phyloP scores from a whole-genome alignment of 1,284 basidiomycete genomes.

The Ceratobasidium sp. region DNA sequence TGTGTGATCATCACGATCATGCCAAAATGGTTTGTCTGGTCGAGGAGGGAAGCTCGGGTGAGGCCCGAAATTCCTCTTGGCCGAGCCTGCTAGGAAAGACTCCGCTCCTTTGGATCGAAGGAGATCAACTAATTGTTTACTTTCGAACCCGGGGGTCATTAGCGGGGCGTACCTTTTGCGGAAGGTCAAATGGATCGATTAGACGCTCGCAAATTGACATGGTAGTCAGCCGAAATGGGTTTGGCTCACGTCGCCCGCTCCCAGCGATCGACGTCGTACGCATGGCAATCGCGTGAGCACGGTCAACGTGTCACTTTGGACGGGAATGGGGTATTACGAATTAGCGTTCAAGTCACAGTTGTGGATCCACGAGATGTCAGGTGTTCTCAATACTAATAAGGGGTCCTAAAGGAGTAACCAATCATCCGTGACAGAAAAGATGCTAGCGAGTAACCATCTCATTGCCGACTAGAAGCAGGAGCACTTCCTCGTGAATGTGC shows the following conservation, averaged over 20 bases:
- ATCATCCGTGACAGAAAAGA: slow-evolving; percentile 18
- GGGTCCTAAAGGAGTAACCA: background rate
- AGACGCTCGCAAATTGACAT: slow-evolving; percentile 2
- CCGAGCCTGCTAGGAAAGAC: slow-evolving; percentile 25
- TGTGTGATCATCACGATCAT: slow-evolving; percentile 37
- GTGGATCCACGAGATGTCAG: background rate
- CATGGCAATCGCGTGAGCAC: slow-evolving; percentile 13
- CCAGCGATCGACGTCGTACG: background rate
- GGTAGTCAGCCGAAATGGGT: background rate
- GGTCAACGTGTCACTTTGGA: background rate
- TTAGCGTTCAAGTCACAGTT: background rate
- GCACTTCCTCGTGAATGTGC: slow-evolving; percentile 10
- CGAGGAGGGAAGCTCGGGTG: slow-evolving; percentile 22
- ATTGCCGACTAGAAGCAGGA: slow-evolving; percentile 10
- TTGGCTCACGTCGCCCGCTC: background rate
- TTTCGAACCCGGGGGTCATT: slow-evolving; percentile 29
- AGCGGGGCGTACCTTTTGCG: slow-evolving; percentile 8
- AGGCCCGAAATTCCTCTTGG: slow-evolving; percentile 16
- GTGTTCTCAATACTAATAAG: background rate
- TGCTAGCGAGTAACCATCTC: background rate
- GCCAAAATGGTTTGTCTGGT: slow-evolving; percentile 10
- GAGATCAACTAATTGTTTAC: background rate
- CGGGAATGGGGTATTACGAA: background rate
- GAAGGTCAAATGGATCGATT: background rate
- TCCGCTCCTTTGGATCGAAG: slow-evolving; percentile 35